Conservation (phyloP, 2,329 filamentous ascomycete species). For the Ophiostoma quercus region DNA sequence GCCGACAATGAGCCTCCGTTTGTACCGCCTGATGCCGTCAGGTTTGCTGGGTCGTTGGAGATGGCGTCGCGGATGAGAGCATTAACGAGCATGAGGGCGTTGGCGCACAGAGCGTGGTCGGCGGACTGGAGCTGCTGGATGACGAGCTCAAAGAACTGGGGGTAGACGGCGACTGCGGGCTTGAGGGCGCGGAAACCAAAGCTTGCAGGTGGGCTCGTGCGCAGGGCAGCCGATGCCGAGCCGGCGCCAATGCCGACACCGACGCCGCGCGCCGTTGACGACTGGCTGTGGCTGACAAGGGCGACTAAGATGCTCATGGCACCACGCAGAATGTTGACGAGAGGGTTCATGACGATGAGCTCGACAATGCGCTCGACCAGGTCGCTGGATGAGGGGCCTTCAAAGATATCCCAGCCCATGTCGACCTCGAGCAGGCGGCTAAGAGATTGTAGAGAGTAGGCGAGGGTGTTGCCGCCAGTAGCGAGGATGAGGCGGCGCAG, state of each 20-base stretch:
- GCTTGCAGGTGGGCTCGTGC: slow-evolving; percentile 46
- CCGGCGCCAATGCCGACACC: slow-evolving; percentile 22
- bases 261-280: slow-evolving; percentile 41
- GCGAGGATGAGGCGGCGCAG: slow-evolving; percentile 78
- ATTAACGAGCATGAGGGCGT: slow-evolving; percentile 92
- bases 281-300: slow-evolving; percentile 80
- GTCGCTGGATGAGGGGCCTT: slow-evolving; percentile 56
- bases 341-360: slow-evolving; percentile 86
- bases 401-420: slow-evolving; percentile 92
- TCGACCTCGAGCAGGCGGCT: slow-evolving; percentile 86
- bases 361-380: slow-evolving; percentile 76
- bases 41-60: slow-evolving; percentile 54
- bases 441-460: slow-evolving; percentile 87
- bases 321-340: slow-evolving; percentile 94
- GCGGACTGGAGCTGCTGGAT: slow-evolving; percentile 88
- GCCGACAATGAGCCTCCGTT: slow-evolving; percentile 11
- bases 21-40: not conserved
- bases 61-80: slow-evolving; percentile 89
- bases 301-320: slow-evolving; percentile 96
- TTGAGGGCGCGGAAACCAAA: slow-evolving; percentile 90
- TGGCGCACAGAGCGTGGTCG: slow-evolving; percentile 92
- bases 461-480: slow-evolving; percentile 86
- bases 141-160: slow-evolving; percentile 90
- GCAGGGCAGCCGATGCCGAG: slow-evolving; percentile 27
- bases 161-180: slow-evolving; percentile 83